Conservation (phyloP, 305 asterid species). For the Salvia sclarea region DNA sequence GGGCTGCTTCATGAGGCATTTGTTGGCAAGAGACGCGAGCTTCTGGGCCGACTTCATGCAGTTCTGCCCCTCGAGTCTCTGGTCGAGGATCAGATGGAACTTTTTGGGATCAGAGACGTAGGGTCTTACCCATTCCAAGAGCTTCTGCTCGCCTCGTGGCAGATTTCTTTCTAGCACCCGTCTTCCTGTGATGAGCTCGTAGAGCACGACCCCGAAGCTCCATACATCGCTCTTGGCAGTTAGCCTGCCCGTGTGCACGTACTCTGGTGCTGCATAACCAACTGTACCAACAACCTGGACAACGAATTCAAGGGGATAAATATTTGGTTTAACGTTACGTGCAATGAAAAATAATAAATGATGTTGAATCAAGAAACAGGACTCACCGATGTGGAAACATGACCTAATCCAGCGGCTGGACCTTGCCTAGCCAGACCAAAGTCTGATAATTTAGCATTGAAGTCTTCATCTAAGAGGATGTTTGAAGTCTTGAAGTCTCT, state of each 20-base stretch:
- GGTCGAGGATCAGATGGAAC: constrained; percentile 72
- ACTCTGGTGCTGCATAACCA: constrained; percentile 97
- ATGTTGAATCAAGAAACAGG: constrained; percentile 28
- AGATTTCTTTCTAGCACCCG: constrained; percentile 79
- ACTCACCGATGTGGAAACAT: constrained; percentile 82
- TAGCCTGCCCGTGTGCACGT: constrained; percentile 77
- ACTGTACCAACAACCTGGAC: constrained; percentile 84
- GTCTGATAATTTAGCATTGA: constrained; percentile 86
- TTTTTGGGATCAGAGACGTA: constrained; percentile 76
- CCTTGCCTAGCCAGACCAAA: constrained; percentile 96
- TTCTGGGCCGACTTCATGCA: constrained; percentile 75
- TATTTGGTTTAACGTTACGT: too few species aligned
- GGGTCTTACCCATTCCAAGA: constrained; percentile 89
- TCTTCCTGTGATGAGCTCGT: constrained; percentile 90
- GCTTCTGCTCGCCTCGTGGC: constrained; percentile 89
- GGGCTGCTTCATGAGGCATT: constrained; percentile 81
- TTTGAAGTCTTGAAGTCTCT: constrained; percentile 93
- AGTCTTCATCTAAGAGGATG: constrained; percentile 79
- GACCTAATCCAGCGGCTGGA: constrained; percentile 76
- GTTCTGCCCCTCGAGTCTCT: constrained; percentile 60
- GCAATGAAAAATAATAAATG: neutral
- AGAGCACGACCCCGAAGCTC: constrained; percentile 94
- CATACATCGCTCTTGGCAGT: constrained; percentile 91
- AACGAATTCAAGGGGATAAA: neutral
- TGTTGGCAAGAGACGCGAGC: constrained; percentile 83